Percentiles rank a stretch among this genome's conserved stretches.
These are phyloP conservation scores for Albophoma yamanashiensis DNA, from an alignment of 2,329 filamentous ascomycete genomes.

Conservation along the genomic window DNA sequence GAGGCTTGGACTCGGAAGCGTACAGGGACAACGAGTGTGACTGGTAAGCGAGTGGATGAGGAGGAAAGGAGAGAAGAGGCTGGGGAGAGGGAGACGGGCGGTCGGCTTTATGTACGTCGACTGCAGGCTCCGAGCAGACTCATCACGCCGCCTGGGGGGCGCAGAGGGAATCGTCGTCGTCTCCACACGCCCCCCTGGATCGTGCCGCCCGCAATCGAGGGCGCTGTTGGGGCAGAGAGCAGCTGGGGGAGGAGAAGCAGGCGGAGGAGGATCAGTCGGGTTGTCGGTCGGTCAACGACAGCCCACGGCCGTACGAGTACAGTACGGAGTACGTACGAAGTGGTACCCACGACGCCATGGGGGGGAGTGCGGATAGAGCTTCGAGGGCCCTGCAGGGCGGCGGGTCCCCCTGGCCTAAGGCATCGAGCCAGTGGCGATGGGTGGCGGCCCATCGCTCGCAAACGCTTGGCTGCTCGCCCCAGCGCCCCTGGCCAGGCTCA, in stretches of 20 bases:
- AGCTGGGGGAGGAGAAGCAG: not conserved
- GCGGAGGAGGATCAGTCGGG: not conserved
- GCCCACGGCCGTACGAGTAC: too few relatives aligned
- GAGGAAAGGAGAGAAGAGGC: not conserved
- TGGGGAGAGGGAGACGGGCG: constrained; percentile 6
- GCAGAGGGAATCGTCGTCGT: not conserved
- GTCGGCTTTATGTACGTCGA: constrained; percentile 19
- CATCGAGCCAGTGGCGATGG: not conserved
- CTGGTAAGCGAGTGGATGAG: constrained; percentile 20
- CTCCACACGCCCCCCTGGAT: not conserved
- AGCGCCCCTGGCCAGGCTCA: not conserved
- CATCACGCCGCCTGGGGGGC: not conserved
- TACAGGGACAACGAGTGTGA: constrained; percentile 19
- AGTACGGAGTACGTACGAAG: too few relatives aligned
- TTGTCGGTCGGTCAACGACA: not conserved
- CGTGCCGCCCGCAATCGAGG: not conserved
- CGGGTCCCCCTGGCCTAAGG: not conserved
- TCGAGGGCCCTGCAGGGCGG: not conserved
- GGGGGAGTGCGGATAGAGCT: not conserved
- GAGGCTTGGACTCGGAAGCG: constrained; percentile 1
- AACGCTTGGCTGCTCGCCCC: not conserved
- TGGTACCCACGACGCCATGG: not conserved
- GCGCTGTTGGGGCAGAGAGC: not conserved
- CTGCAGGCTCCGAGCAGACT: not conserved
- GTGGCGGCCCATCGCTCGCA: not conserved